phyloP scores from a whole-genome alignment of 352 stramenopile genomes.

The Phytopythium cucurbitacearum region DNA sequence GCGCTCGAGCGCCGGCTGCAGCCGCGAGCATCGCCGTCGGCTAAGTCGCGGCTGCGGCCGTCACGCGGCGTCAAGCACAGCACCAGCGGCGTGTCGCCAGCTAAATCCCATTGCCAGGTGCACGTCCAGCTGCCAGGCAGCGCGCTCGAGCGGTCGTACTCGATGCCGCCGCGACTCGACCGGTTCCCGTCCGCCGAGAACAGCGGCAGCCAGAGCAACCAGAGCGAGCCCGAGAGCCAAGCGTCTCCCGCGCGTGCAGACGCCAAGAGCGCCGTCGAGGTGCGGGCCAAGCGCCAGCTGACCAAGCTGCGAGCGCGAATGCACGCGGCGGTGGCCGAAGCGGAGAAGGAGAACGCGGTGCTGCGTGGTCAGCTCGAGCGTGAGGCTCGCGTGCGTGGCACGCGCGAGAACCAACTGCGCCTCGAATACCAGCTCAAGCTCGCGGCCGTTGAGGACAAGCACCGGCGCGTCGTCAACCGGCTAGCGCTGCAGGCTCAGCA shows the following conservation, averaged over 20 bases:
- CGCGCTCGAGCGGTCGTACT: slow-evolving; percentile 4
- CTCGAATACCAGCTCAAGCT: slow-evolving; percentile 43
- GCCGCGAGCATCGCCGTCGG: slow-evolving; percentile 9
- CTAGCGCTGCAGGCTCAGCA: slow-evolving; percentile 31
- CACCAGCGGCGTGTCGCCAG: no score
- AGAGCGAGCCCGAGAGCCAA: not conserved
- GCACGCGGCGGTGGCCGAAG: not conserved
- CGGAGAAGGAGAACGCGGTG: not conserved
- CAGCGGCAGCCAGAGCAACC: slow-evolving; percentile 3
- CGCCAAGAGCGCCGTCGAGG: slow-evolving; percentile 6
- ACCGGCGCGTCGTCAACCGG: slow-evolving; percentile 33
- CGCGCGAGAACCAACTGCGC: slow-evolving; percentile 43
- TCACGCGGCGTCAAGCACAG: not conserved
- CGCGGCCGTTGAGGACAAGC: slow-evolving; percentile 42
- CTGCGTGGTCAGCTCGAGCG: slow-evolving; percentile 42
- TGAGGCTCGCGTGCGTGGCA: slow-evolving; percentile 22
- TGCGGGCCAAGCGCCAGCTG: not conserved
- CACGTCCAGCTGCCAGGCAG: not conserved
- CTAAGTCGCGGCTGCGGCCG: slow-evolving; percentile 6
- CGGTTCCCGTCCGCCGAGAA: not conserved
- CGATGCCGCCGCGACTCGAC: slow-evolving; percentile 4
- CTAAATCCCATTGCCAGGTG: no score
- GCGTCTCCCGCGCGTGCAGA: not conserved
- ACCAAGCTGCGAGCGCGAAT: slow-evolving; percentile 6
- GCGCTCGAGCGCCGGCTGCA: slow-evolving; percentile 29